Evolutionary conservation across 2,329 filamentous ascomycete genomes (phyloP).

Genomic region (Chlorencoelia australis): DNA sequence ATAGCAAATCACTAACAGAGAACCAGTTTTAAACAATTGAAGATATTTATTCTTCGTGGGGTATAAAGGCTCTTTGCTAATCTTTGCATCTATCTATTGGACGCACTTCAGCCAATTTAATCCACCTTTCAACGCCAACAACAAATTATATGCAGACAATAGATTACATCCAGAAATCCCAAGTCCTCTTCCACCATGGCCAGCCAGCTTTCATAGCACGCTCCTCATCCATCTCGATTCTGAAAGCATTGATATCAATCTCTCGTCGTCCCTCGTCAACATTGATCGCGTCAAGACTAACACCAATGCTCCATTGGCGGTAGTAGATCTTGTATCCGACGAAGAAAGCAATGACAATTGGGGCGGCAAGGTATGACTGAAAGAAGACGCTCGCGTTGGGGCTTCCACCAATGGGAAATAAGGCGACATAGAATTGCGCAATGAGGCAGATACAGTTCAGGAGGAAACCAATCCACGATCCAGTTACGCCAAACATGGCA

Average conservation of each 20-base stretch:
- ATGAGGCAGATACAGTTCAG: constrained; percentile 60
- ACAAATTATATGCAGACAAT: too few relatives aligned
- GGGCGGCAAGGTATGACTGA: constrained; percentile 43
- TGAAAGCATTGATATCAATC: constrained; percentile 22
- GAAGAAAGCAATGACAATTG: constrained; percentile 48
- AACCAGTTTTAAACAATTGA: too few relatives aligned
- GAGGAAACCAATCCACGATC: constrained; percentile 57
- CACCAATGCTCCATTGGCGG: constrained; percentile 19
- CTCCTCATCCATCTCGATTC: constrained; percentile 23
- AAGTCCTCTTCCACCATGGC: constrained; percentile 23
- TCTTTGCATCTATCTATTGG: too few relatives aligned
- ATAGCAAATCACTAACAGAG: too few relatives aligned
- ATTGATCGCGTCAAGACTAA: constrained; percentile 20
- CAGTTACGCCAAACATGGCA: constrained; percentile 45
- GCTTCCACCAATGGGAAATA: constrained; percentile 39
- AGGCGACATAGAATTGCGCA: constrained; percentile 37
- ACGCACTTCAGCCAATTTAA: too few relatives aligned
- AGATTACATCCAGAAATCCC: constrained; percentile 17
- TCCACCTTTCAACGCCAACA: too few relatives aligned
- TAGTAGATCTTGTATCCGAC: constrained; percentile 54
- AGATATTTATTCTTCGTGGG: too few relatives aligned
- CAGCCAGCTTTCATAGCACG: constrained; percentile 20
- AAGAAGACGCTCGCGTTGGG: constrained; percentile 31
- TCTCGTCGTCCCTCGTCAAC: constrained; percentile 26
- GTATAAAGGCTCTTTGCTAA: too few relatives aligned